Evolutionary conservation across 768 basidiomycete species (phyloP), one percentile per base, ranked within the genome.

Genomic region (Cyclocybe cylindracea): DNA sequence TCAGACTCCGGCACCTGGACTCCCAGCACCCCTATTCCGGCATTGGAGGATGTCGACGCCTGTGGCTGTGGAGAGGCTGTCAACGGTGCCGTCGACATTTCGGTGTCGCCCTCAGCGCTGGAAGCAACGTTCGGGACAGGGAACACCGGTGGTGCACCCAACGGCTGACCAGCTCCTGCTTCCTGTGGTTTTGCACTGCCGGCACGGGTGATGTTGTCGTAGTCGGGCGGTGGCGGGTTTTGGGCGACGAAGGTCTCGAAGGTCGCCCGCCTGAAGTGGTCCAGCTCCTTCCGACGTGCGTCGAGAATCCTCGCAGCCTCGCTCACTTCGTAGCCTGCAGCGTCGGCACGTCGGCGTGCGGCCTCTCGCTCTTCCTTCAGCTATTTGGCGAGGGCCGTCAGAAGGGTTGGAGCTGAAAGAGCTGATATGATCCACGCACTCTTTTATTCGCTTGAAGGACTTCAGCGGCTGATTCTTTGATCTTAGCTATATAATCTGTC

Each of bases 391-490:
- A 52, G 14, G 16, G 29, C 9, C 36, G 33, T 33, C 44, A 46
- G 36, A 5, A 18, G 9, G 14, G 29, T n/a, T 10, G 19, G 24
- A 10, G 16, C 53, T 7, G 8, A 11, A 44, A 33, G 16, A 35
- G 14, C 44, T 14, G n/a, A 24, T 16, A 2, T 35, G 18, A 36
- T 35, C 43, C 29, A 39, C 33, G 40, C 53, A 75, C 77, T 44
- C 66, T 63, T 44, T 66, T 57, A 58, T 67, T 69, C 10, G 70
- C 68, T 14, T 67, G 59, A 10, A 70, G 53, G n/a, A 78, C 66
- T 32, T 75, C 70, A 1, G 66, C 61, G 19, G 67, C 63, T 0
- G 70, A 70, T 43, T 58, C 59, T 56, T 69, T 64, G 52, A 77
- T 76, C 55, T 71, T 74, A 35, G 70, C 77, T 77, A 58, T 41